These are phyloP conservation scores for Berkeleyomyces basicola DNA, from an alignment of 2,329 filamentous ascomycete genomes.

Conservation along the genomic window DNA sequence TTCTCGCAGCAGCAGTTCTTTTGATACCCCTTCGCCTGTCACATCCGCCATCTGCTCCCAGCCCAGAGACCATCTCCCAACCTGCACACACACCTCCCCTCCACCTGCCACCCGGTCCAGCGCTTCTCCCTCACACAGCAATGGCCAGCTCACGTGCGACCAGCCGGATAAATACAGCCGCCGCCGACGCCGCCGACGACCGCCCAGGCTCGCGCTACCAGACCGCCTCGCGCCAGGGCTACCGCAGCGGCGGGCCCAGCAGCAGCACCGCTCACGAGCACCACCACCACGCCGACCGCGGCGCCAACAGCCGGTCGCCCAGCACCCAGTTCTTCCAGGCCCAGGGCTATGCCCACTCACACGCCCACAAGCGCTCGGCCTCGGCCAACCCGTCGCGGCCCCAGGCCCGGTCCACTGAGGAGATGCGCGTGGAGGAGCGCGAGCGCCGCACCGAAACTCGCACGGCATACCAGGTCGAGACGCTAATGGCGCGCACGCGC, in stretches of 20 bases:
- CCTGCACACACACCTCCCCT: background rate
- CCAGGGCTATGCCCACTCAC: slow-evolving; percentile 16
- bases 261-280: slow-evolving; percentile 14
- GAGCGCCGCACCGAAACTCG: slow-evolving; percentile 39
- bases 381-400: slow-evolving; percentile 38
- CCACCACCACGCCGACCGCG: slow-evolving; percentile 17
- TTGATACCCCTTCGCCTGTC: background rate
- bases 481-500: slow-evolving; percentile 38
- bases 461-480: slow-evolving; percentile 46
- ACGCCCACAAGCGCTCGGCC: slow-evolving; percentile 38
- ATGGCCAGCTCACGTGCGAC: slow-evolving; percentile 14
- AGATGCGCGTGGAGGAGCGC: slow-evolving; percentile 25
- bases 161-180: slow-evolving; percentile 9
- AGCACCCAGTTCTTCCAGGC: slow-evolving; percentile 18
- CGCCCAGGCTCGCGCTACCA: slow-evolving; percentile 11
- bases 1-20: background rate
- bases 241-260: slow-evolving; percentile 23
- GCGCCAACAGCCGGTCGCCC: slow-evolving; percentile 21
- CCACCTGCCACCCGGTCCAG: background rate
- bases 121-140: background rate
- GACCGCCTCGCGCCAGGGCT: slow-evolving; percentile 8
- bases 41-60: background rate
- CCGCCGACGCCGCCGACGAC: slow-evolving; percentile 6
- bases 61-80: background rate
- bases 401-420: slow-evolving; percentile 23